Base-by-base conservation (phyloP, 208 protist species). In the Angomonas deanei region DNA sequence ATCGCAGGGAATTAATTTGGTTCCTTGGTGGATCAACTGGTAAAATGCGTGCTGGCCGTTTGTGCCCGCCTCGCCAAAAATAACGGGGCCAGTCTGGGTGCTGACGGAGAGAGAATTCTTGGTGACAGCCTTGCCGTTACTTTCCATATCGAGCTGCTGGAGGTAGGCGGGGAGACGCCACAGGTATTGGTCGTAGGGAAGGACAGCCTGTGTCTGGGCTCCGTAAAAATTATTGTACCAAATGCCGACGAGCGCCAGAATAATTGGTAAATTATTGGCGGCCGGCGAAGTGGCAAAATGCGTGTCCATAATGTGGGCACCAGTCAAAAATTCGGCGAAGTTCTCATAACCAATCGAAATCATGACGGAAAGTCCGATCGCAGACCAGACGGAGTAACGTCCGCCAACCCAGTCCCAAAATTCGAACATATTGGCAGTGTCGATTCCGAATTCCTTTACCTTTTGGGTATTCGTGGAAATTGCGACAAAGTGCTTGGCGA, bases 361-460 rank as follows among this genome's bases (percentile, higher is more conserved):
- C 66, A 97, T 96, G 50, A 99, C 96, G 10, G 94, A 86, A 17
- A 98, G 64, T 30, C 97, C 97, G 66, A 99, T 98, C 30, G 97
- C 96, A 38, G 81, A 96, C 97, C 97, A 99, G 11, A 99, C 78
- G 8, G 96, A 98, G 79, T 99, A 99, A 30, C 97, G 86, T 33
- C 97, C 97, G 55, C 97, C 97, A 66, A 99, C 97, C 97, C 97
- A 99, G 72, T 99, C 97, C 95, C 96, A 98, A 77, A 99, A 99
- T 50, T 82, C 93, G 76, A 99, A 99, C 97, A 98, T 98, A 72
- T 99, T 98, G 6, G 57, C 73, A 15, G 84, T 92, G 62, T 98
- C 90, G 50, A 99, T 98, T 47, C 97, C 97, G 68, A 98, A 98
- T 60, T 91, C 91, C 46, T 76, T 86, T 0, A 96, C 88, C 42